A percentile compares a stretch with the other conserved stretches of the same genome.
phyloP scores from a whole-genome alignment of 768 basidiomycete genomes.

The Sarcodon aspratus region DNA sequence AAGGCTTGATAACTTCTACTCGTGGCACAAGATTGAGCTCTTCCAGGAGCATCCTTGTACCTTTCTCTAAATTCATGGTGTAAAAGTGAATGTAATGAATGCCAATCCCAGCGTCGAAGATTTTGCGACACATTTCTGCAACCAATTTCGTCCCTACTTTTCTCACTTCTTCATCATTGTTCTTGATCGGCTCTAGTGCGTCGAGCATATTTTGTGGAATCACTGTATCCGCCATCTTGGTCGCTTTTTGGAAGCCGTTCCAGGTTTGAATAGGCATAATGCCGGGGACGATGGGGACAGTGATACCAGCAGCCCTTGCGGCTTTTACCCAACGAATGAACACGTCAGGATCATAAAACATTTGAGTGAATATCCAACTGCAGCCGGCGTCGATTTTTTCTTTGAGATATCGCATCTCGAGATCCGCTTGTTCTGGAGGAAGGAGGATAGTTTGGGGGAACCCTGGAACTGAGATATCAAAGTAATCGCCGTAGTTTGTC shows the following conservation, averaged over 20 bases:
- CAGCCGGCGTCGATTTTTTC: conserved; percentile 87
- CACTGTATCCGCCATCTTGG: conserved; percentile 62
- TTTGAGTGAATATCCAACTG: conserved; percentile 93
- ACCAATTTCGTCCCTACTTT: conserved; percentile 91
- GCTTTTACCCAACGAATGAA: conserved; percentile 88
- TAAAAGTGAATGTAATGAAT: conserved; percentile 92
- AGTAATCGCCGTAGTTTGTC: conserved; percentile 75
- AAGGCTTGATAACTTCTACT: conserved; percentile 84
- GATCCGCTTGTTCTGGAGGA: conserved; percentile 59
- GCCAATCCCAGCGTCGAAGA: conserved; percentile 68
- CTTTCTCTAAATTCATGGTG: conserved; percentile 95
- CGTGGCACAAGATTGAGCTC: conserved; percentile 83
- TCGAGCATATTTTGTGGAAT: conserved; percentile 74
- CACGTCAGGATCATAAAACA: conserved; percentile 91
- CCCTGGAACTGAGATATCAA: conserved; percentile 89
- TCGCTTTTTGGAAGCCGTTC: conserved; percentile 87
- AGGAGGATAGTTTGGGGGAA: conserved; percentile 79
- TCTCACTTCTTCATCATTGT: conserved; percentile 86
- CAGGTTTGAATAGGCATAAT: conserved; percentile 93
- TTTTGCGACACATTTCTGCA: conserved; percentile 85
- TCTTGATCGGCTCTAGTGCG: conserved; percentile 76
- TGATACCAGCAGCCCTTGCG: conserved; percentile 78
- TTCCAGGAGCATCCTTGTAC: conserved; percentile 89
- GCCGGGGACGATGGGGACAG: conserved; percentile 85
- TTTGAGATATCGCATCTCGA: conserved; percentile 80